Evolutionary conservation across 768 basidiomycete species (phyloP), one percentile per base, ranked within the genome.

Genomic region (Obba rivulosa): DNA sequence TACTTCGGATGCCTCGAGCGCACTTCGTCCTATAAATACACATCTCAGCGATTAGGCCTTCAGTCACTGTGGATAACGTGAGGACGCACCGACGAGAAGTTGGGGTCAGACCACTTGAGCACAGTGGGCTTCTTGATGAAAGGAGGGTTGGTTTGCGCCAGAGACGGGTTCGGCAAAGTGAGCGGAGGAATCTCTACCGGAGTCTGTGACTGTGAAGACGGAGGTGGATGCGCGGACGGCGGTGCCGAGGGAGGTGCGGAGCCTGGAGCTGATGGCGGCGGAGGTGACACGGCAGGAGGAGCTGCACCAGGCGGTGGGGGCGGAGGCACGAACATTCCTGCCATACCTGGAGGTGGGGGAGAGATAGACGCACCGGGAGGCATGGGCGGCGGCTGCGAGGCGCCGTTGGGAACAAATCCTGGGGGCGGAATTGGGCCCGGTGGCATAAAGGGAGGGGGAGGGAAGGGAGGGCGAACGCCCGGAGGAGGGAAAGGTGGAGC

Each of bases 51-150:
- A 44, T 49, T 7, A 49, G 50, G 3, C n/a, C 4, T 20, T 22
- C 35, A 34, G 16, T 17, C 23, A 50, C 5, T 18, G 16, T 16
- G 20, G 23, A n/a, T 50, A 21, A 21, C n/a, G 9, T 21, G 38
- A 14, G 23, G 46, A 73, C 82, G 39, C 56, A 90, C 90, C 3
- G 87, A 85, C 49, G 79, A 81, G 63, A 87, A 90, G 59, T 91
- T 89, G 0, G 89, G 68, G 58, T 92, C 86, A 13, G 69, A 62
- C 65, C 83, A 87, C 63, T 90, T 86, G 38, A 92, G 71, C 18
- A 75, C 74, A 1, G 87, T 87, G 13, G 74, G 69, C 63, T 89
- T 88, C 73, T 90, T 92, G 28, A 31, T 31, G 59, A 88, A 80
- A 2, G 79, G 73, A 11, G 84, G 78, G 57, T 87, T 84, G 13